Evolutionary conservation across 2,329 filamentous ascomycete species (phyloP).

Genomic region (Cladosporium cucumerinum): DNA sequence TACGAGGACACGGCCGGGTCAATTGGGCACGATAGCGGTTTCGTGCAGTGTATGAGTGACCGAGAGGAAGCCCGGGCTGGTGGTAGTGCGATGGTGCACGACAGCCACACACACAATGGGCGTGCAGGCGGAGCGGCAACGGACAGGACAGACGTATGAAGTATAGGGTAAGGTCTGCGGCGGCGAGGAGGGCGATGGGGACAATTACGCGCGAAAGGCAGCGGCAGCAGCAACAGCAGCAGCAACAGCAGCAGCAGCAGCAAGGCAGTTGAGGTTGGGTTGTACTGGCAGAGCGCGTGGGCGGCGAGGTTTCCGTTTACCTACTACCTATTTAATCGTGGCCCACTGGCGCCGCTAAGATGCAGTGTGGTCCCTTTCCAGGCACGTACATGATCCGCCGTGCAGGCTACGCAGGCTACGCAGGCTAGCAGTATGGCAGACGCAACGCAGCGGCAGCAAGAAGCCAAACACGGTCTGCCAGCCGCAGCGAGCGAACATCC

Average conservation of each 20-base stretch:
- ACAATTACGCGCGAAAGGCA: too few relatives aligned
- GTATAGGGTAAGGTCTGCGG: not conserved
- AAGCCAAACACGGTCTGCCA: conserved; percentile 15
- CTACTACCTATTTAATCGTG: conserved; percentile 14
- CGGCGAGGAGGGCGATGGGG: not conserved
- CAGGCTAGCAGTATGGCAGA: conserved; percentile 11
- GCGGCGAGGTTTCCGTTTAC: conserved; percentile 2
- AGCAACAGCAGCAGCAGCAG: too few relatives aligned
- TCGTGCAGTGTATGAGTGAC: conserved; percentile 2
- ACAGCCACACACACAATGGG: conserved; percentile 8
- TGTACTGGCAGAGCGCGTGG: not conserved
- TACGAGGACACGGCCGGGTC: not conserved
- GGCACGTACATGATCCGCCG: conserved; percentile 17
- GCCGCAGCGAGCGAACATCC: conserved; percentile 4
- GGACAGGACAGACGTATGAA: not conserved
- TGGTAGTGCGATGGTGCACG: conserved; percentile 15
- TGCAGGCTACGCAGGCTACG: conserved; percentile 12
- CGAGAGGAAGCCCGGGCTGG: conserved; percentile 7
- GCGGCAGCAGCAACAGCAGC: too few relatives aligned
- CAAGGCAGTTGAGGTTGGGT: not conserved
- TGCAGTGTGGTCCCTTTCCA: conserved; percentile 14
- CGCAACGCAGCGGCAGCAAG: conserved; percentile 14
- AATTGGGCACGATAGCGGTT: conserved; percentile 5
- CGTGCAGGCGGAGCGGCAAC: not conserved
- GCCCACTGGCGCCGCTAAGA: conserved; percentile 15